These are phyloP conservation scores for Tolypocladium endophyticum DNA, from an alignment of 2,329 filamentous ascomycete genomes.

Conservation along the genomic window DNA sequence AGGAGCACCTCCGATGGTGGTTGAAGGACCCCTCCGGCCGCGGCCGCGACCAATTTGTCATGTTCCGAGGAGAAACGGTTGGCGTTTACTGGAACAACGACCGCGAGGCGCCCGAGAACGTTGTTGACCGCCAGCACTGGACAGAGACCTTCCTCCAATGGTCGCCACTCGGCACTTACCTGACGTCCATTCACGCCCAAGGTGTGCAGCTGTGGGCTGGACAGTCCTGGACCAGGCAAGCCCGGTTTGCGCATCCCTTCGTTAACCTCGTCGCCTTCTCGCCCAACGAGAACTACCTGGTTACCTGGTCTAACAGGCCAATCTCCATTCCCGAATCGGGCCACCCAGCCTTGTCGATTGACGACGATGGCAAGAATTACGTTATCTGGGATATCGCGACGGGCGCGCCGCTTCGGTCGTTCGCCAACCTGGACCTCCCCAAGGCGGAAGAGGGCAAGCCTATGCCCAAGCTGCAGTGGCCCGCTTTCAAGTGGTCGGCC, in stretches of 20 bases:
- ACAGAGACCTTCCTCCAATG: slow-evolving; percentile 97
- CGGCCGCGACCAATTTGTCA: slow-evolving; percentile 88
- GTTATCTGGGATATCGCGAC: slow-evolving; percentile 96
- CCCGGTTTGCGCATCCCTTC: slow-evolving; percentile 87
- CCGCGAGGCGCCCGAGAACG: slow-evolving; percentile 74
- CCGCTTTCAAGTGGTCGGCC: slow-evolving; percentile 97
- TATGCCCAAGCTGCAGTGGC: slow-evolving; percentile 86
- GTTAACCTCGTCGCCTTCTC: slow-evolving; percentile 97
- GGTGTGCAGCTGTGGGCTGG: slow-evolving; percentile 98
- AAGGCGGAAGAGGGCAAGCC: slow-evolving; percentile 50
- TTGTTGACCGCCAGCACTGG: slow-evolving; percentile 92
- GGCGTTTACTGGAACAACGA: slow-evolving; percentile 99
- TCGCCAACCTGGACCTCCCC: slow-evolving; percentile 77
- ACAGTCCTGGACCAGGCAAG: slow-evolving; percentile 76
- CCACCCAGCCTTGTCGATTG: slow-evolving; percentile 71
- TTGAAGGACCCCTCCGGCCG: slow-evolving; percentile 69
- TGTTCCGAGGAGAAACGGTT: slow-evolving; percentile 86
- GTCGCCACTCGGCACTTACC: slow-evolving; percentile 89
- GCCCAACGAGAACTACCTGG: slow-evolving; percentile 81
- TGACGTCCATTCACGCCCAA: slow-evolving; percentile 90
- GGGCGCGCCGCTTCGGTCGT: slow-evolving; percentile 81
- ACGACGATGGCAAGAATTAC: slow-evolving; percentile 99
- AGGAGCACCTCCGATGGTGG: slow-evolving; percentile 92
- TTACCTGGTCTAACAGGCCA: slow-evolving; percentile 92
- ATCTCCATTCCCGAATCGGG: slow-evolving; percentile 85